Percentiles rank a stretch among this genome's conserved stretches.
Conservation (phyloP, 2,329 filamentous ascomycete species). For the Colletotrichum phormii region DNA sequence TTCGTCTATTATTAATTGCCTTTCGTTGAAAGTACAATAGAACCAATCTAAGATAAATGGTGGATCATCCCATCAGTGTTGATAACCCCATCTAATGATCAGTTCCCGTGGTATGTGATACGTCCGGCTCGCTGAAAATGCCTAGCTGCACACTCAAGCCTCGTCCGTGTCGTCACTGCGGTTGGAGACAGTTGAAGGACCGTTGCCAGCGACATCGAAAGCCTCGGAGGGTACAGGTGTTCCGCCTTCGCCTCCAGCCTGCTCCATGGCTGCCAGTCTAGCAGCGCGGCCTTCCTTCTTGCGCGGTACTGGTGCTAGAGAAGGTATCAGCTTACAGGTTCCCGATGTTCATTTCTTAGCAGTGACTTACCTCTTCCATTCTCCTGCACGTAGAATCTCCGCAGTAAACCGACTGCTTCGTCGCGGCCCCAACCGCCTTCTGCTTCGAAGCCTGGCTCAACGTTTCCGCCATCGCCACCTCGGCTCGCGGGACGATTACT, state of each 20-base stretch:
- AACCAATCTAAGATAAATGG: conserved; percentile 3
- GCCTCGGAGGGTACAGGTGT: not conserved
- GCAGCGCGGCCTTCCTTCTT: conserved; percentile 69
- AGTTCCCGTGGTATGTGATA: not conserved
- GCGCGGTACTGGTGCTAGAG: conserved; percentile 60
- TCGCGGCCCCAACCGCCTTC: conserved; percentile 90
- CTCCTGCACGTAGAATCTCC: conserved; percentile 97
- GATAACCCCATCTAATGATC: not conserved
- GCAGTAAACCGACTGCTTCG: conserved; percentile 90
- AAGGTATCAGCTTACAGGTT: conserved; percentile 33
- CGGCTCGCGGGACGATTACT: conserved; percentile 39
- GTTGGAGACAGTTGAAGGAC: not conserved
- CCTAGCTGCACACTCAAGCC: not conserved
- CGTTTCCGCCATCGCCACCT: conserved; percentile 70
- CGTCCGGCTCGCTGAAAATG: not conserved
- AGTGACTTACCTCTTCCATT: conserved; percentile 82
- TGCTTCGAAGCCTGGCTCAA: conserved; percentile 84
- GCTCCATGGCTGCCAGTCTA: conserved; percentile 59
- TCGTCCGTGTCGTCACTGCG: not conserved
- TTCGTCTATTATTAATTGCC: not conserved
- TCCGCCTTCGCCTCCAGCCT: conserved; percentile 20
- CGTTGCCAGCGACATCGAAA: not conserved
- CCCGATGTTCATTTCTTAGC: conserved; percentile 19
- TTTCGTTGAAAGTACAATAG: conserved; percentile 2
- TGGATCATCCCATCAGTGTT: not conserved